These are phyloP conservation scores for Salvia hispanica DNA, from an alignment of 257 asterid species.

Conservation along the genomic window DNA sequence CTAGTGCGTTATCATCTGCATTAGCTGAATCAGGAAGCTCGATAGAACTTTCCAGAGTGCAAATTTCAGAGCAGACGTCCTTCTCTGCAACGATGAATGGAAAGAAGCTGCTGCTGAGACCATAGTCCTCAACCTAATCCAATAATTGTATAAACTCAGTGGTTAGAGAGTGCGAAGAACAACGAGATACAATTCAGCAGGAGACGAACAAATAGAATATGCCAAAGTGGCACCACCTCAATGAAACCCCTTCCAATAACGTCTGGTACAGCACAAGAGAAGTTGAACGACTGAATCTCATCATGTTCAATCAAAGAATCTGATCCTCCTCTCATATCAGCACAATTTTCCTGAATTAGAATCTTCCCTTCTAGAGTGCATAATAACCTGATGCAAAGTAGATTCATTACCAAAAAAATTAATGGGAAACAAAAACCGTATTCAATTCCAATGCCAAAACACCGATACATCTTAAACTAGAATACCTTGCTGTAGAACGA, in stretches of 20 bases:
- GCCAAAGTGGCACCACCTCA: conserved; percentile 58
- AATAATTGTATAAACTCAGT: conserved; percentile 10
- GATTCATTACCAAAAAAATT: neutral
- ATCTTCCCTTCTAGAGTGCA: conserved; percentile 81
- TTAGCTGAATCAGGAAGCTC: conserved; percentile 43
- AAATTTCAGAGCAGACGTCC: conserved; percentile 80
- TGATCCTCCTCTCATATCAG: conserved; percentile 46
- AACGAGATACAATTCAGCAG: neutral
- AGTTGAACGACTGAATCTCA: conserved; percentile 61
- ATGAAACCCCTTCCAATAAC: conserved; percentile 88
- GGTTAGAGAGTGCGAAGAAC: neutral
- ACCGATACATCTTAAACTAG: conserved; percentile 20
- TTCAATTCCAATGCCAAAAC: conserved; percentile 25
- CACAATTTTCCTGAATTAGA: conserved; percentile 62
- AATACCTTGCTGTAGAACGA: conserved; percentile 71
- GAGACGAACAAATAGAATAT: neutral
- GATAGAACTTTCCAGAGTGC: conserved; percentile 63
- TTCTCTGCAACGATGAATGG: conserved; percentile 92
- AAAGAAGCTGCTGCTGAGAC: conserved; percentile 89
- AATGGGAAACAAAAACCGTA: conserved; percentile 22
- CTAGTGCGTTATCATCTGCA: conserved; percentile 32
- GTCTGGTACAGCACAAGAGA: conserved; percentile 70
- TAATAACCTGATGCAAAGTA: conserved; percentile 51
- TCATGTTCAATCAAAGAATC: conserved; percentile 52
- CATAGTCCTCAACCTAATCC: conserved; percentile 76